Base-by-base conservation (phyloP, 805 yeast genomes). In the Saturnispora gosingensis region DNA sequence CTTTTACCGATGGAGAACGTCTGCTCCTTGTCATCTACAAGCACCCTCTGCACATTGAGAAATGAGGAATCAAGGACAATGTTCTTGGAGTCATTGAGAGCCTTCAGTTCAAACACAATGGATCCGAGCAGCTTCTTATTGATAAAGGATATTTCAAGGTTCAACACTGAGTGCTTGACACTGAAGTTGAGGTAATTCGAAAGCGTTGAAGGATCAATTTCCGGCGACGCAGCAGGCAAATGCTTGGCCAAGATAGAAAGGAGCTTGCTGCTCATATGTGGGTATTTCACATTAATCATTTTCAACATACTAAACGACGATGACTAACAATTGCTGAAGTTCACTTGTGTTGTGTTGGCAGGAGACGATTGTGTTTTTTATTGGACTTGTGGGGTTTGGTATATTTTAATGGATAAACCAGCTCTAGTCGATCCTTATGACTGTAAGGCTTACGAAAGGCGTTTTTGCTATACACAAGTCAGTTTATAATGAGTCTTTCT, bases 121-220 rank as follows among this genome's bases (percentile, higher is more conserved):
- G 68, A 60, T 34, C 96, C 96, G 2, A 55, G 46, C 20, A 88
- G 68, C 6, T 62, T 69, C 54, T 76, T 71, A 13, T 69, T 58
- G 3, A 73, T 74, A 69, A 90, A 88, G 46, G 73, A 62, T 5
- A 89, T 74, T 11, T 72, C 69, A 46, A 83, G 67, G 49, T 74
- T 69, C 48, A 88, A 68, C 2, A 60, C 62, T 1, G 95, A 81
- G 53, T 76, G 67, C 3, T 65, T 58, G 24, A 86, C 74, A 2
- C 65, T 58, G 60, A 86, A 83, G 28, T 67, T 57, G 16, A 59
- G 57, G 65, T 87, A 89, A 64, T 83, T 85, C 42, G 96, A 88
- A 45, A 82, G 71, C 3, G 97, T 86, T 2, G 95, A 84, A 24
- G 85, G 84, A 65, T 89, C 96, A 10, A 62, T 52, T 58, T 81